Base-by-base conservation (phyloP, 176 grass and related monocot genomes). In the Eleusine indica region DNA sequence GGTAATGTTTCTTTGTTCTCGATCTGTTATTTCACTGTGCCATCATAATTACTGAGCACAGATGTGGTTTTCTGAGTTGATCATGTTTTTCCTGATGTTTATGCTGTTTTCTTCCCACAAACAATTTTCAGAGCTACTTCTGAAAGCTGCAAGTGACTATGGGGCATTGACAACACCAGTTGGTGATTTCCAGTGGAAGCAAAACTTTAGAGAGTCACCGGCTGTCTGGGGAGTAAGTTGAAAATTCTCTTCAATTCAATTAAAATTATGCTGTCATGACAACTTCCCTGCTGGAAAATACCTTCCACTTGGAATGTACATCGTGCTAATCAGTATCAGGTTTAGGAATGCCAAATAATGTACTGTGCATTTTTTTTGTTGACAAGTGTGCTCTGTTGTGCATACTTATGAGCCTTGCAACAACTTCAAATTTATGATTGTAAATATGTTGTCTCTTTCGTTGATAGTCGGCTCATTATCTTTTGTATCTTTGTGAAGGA, bases 61-160 rank as follows among this genome's bases (percentile, higher is more conserved):
- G 2, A 8, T 68, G 42, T 79, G 38, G 12, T 74, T 73, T 35
- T 39, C 39, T 79, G 3, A 46, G 68, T 64, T 66, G 15, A 79
- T 61, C 40, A 14, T 25, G 48, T 3, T 62, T 29, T 10, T 30
- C 21, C 3, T 86, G 8, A 52, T 83, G 25, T 74, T 38, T 16
- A 35, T 35, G 62, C 9, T 68, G 18, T 41, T 30, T 81, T 88
- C 15, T 73, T 49, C 32, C 41, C 84, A 99, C 91, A 96, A 96
- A 94, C 96, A 99, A 99, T 99, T 99, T 71, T 96, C 93, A 6
- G 96, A 99, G 74, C 75, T 99, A 86, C 87, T 99, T 89, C 77
- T 99, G 77, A 99, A 99, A 87, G 96, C 93, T 15, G 96, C 93
- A 80, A 94, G 96, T 87, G 96, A 98, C 74, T 98, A 98, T 75